Evolutionary conservation across 352 stramenopile species (phyloP).

Genomic region (Elongisporangium prolatum): DNA sequence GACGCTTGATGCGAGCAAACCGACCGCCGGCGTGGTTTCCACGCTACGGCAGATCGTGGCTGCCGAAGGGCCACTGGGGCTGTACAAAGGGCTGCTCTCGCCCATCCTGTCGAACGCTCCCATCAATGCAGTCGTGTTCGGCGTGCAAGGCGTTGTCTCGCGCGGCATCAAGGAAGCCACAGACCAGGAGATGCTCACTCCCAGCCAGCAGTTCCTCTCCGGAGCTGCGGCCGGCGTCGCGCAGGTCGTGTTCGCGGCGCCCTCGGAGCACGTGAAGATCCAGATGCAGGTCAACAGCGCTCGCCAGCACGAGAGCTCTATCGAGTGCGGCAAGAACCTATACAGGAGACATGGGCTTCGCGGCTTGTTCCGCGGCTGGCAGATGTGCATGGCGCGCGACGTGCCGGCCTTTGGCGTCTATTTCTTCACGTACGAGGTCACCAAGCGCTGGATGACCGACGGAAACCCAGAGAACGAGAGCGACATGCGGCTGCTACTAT

Average conservation of each 20-base stretch:
- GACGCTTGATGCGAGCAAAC: constrained; percentile 29
- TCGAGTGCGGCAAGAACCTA: constrained; percentile 44
- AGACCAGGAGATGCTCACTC: constrained; percentile 23
- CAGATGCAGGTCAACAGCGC: constrained; percentile 66
- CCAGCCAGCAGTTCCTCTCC: constrained; percentile 46
- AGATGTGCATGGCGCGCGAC: constrained; percentile 65
- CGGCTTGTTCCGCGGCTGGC: constrained; percentile 64
- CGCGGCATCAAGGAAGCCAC: constrained; percentile 34
- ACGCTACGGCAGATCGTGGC: constrained; percentile 45
- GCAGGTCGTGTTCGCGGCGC: constrained; percentile 67
- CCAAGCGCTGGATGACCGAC: constrained; percentile 46
- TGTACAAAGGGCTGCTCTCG: constrained; percentile 75
- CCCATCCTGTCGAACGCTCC: constrained; percentile 80
- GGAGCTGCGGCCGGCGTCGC: constrained; percentile 56
- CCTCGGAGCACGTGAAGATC: constrained; percentile 83
- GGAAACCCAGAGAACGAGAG: constrained; percentile 60
- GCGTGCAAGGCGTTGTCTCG: constrained; percentile 59
- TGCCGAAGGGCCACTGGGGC: constrained; percentile 54
- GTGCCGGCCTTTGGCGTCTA: constrained; percentile 78
- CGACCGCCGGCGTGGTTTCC: constrained; percentile 29
- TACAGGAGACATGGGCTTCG: constrained; percentile 27
- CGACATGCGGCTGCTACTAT: constrained; percentile 62
- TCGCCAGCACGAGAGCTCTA: constrained; percentile 31
- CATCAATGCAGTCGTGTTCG: constrained; percentile 84
- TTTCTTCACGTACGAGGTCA: constrained; percentile 78